Conservation (phyloP, 1,139 yeast species). For the Geotrichum fermentans region DNA sequence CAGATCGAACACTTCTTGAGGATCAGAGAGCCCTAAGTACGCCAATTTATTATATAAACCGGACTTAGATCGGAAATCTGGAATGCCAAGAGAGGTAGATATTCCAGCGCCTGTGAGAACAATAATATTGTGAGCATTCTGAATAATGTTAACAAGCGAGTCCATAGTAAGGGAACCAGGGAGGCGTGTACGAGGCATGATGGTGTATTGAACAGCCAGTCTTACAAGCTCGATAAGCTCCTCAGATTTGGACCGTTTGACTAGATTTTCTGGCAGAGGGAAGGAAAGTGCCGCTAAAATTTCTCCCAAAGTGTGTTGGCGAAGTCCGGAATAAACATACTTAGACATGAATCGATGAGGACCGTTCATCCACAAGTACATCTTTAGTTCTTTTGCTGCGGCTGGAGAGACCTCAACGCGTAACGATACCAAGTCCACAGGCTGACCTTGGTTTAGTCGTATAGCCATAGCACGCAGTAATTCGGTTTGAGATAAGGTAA, state of each 20-base stretch:
- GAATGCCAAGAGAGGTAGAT: constrained; percentile 86
- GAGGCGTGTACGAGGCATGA: constrained; percentile 31
- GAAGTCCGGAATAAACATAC: constrained; percentile 55
- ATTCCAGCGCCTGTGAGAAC: constrained; percentile 96
- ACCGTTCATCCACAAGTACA: constrained; percentile 58
- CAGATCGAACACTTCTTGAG: constrained; percentile 89
- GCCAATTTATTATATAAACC: constrained; percentile 71
- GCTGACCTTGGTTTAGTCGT: constrained; percentile 23
- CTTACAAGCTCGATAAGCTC: constrained; percentile 15
- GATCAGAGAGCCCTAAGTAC: constrained; percentile 73
- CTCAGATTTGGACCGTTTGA: constrained; percentile 15
- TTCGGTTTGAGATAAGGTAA: constrained; percentile 23
- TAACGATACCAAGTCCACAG: constrained; percentile 16
- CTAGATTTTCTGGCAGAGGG: constrained; percentile 32
- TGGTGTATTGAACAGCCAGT: constrained; percentile 33
- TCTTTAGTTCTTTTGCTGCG: constrained; percentile 49
- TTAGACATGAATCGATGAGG: constrained; percentile 52
- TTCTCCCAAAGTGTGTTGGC: constrained; percentile 45
- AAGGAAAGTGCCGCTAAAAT: constrained; percentile 40
- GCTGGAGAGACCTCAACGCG: constrained; percentile 38
- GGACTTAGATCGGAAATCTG: constrained; percentile 86
- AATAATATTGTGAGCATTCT: constrained; percentile 55
- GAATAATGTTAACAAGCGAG: constrained; percentile 53
- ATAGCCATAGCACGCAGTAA: constrained; percentile 30
- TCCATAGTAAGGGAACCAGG: constrained; percentile 46